Conservation (phyloP, 1,139 yeast genomes). For the Pichia kudriavzevii region DNA sequence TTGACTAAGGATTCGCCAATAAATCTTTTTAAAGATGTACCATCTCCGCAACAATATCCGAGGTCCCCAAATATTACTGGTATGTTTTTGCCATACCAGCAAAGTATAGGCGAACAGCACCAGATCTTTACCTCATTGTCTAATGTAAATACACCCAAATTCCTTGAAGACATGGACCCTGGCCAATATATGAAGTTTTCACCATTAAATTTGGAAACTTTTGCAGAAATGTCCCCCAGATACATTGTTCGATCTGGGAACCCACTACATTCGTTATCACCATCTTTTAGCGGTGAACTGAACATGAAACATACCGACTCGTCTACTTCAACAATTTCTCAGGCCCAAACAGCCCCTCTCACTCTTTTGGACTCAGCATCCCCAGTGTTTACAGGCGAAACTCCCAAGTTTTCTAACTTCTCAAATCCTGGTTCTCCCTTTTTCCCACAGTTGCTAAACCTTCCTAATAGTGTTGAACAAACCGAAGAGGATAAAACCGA, state of each 20-base stretch:
- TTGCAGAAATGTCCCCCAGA: too few species aligned
- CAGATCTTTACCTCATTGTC: too few species aligned
- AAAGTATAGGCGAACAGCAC: too few species aligned
- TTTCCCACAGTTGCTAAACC: neutral
- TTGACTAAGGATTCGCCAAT: slow-evolving; percentile 7
- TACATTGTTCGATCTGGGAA: too few species aligned
- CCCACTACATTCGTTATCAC: too few species aligned
- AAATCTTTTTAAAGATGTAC: slow-evolving; percentile 11
- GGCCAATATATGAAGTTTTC: too few species aligned
- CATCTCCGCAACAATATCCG: slow-evolving; percentile 3
- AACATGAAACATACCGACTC: too few species aligned
- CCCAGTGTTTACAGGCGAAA: slow-evolving; percentile 4
- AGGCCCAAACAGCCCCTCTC: too few species aligned
- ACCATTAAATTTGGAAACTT: too few species aligned
- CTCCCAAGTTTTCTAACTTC: slow-evolving; percentile 1
- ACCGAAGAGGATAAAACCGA: neutral
- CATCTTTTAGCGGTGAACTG: too few species aligned
- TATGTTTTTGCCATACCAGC: slow-evolving; percentile 3
- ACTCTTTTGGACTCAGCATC: too few species aligned
- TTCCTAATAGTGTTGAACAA: neutral
- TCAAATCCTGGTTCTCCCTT: slow-evolving; percentile 9
- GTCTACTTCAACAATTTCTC: neutral
- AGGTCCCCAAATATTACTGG: slow-evolving; percentile 12
- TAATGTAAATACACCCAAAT: slow-evolving; percentile 4
- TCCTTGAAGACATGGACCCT: slow-evolving; percentile 12